A percentile compares a stretch with the other conserved stretches of the same genome.
Conservation (phyloP, 768 basidiomycete species). For the Holtermannia corniformis region DNA sequence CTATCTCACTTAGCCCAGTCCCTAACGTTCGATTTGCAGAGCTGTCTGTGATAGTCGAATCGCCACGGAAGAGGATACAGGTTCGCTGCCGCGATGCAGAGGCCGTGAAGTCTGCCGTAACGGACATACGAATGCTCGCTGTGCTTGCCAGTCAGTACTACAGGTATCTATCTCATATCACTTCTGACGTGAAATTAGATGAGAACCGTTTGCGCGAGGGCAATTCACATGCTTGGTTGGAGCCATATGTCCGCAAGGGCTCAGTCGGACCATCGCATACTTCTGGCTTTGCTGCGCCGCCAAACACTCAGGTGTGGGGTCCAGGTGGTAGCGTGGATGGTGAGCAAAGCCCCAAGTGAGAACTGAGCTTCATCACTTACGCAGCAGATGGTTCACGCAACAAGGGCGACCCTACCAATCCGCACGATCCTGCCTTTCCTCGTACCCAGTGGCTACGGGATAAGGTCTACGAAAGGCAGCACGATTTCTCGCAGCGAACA, state of each 20-base stretch:
- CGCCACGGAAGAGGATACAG: not conserved
- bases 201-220: not conserved
- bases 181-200: not conserved
- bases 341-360: not conserved
- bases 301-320: not conserved
- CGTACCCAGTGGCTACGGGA: slow-evolving; percentile 20
- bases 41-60: not conserved
- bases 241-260: not conserved
- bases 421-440: slow-evolving; percentile 17
- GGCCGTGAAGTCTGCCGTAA: not conserved
- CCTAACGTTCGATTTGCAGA: no score
- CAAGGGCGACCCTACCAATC: slow-evolving; percentile 14
- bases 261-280: not conserved
- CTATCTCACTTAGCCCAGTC: no score
- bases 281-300: not conserved
- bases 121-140: not conserved
- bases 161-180: no score
- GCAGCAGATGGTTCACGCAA: not conserved
- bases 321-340: not conserved
- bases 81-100: not conserved
- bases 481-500: slow-evolving; percentile 18
- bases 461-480: slow-evolving; percentile 15
- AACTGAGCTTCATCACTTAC: not conserved
- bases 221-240: not conserved
- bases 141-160: not conserved